Percentiles rank a stretch among this genome's conserved stretches.
Conservation (phyloP, 192 early-diverging fungal species). For the Allomyces javanicus region DNA sequence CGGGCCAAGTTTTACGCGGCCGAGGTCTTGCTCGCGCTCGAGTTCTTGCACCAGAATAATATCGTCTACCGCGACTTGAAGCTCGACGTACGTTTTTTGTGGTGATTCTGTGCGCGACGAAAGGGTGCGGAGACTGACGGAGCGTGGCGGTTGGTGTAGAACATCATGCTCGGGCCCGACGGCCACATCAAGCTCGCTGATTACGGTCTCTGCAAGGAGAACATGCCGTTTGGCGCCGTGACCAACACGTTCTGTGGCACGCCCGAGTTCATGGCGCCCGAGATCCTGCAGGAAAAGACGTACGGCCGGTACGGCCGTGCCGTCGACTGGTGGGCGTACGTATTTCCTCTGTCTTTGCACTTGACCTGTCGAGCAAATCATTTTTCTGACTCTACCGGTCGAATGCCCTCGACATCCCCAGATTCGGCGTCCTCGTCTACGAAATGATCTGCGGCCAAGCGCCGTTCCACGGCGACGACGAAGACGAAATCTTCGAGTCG, state of each 20-base stretch:
- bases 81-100: background rate
- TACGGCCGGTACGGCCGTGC: conserved; percentile 87
- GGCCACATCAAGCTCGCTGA: conserved; percentile 98
- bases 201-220: conserved; percentile 95
- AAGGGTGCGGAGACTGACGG: background rate
- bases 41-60: conserved; percentile 86
- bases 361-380: no score
- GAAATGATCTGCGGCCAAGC: conserved; percentile 83
- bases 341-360: no score
- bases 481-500: conserved; percentile 95
- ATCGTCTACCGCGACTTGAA: conserved; percentile 57
- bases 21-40: conserved; percentile 81
- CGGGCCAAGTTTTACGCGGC: conserved; percentile 92
- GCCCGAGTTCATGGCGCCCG: conserved; percentile 98
- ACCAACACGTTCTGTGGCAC: conserved; percentile 97
- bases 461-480: conserved; percentile 87
- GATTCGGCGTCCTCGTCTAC: conserved; percentile 55
- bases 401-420: no score
- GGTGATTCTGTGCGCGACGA: background rate
- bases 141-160: conserved; percentile 41
- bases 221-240: conserved; percentile 68
- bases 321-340: conserved; percentile 94
- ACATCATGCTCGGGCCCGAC: conserved; percentile 72
- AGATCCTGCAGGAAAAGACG: conserved; percentile 85
- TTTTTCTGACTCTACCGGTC: no score